Evolutionary conservation across 495 filamentous ascomycete genomes (phyloP).

Genomic region (Aspergillus diversus): DNA sequence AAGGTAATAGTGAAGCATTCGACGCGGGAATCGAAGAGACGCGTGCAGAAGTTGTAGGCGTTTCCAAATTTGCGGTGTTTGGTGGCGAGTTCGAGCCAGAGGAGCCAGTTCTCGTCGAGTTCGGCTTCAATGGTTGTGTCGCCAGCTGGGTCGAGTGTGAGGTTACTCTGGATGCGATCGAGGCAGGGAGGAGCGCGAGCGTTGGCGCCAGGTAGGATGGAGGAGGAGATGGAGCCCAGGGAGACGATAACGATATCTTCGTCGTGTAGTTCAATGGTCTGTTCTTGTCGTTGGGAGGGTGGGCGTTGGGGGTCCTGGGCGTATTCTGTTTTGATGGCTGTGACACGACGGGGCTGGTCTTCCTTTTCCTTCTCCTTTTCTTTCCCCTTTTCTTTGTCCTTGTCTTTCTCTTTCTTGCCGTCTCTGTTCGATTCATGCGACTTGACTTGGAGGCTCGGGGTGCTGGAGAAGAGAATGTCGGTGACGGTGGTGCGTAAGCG

Average conservation of each 20-base stretch:
- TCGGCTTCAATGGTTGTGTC: slow-evolving; percentile 21
- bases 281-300: slow-evolving; percentile 12
- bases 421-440: too few species aligned
- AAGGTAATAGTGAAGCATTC: slow-evolving; percentile 48
- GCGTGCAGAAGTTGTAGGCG: slow-evolving; percentile 45
- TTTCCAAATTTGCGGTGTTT: slow-evolving; percentile 40
- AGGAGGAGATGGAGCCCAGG: slow-evolving; percentile 35
- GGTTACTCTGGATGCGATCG: slow-evolving; percentile 25
- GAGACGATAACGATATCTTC: slow-evolving; percentile 38
- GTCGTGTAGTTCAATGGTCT: slow-evolving; percentile 19
- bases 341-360: slow-evolving; percentile 8
- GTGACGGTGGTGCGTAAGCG: slow-evolving; percentile 38
- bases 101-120: slow-evolving; percentile 39
- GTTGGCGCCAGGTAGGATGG: slow-evolving; percentile 32
- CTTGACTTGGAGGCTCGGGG: not conserved
- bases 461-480: slow-evolving; percentile 29
- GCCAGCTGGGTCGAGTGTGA: slow-evolving; percentile 31
- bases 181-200: slow-evolving; percentile 21
- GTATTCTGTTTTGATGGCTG: slow-evolving; percentile 17
- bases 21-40: slow-evolving; percentile 37
- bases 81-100: slow-evolving; percentile 34
- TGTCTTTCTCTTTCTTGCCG: too few species aligned
- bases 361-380: not conserved
- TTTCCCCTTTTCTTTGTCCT: too few species aligned
- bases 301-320: slow-evolving; percentile 14